Base-by-base conservation (phyloP, 805 yeast genomes). In the Zygosaccharomyces bailii region DNA sequence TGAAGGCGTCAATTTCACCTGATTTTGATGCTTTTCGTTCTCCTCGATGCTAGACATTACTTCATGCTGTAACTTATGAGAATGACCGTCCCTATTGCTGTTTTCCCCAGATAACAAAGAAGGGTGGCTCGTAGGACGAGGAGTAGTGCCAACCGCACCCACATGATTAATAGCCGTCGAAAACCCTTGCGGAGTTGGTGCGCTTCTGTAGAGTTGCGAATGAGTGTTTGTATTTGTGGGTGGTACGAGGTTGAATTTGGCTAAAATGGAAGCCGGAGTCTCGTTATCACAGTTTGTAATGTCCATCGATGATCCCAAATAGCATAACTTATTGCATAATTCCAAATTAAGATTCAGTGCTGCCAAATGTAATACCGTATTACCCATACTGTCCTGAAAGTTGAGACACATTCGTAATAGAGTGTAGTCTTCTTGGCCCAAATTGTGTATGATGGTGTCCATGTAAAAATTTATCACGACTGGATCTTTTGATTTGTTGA, bases 331-430 rank as follows among this genome's bases (percentile, higher is more conserved):
- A 37, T 61, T 59, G 46, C 63, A 65, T 7, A 65, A 46, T 17
- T 58, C 60, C 36, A 65, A 46, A 42, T 65, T 66, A 21, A 59
- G 43, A 37, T 66, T 66, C 19, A 61, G 44, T 4, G 70, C 78
- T 0, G 96, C 89, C 35, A 91, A 69, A 56, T 88, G 95, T 39
- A 89, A 67, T 5, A 95, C 87, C 0, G 96, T 87, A 54, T 89
- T 87, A 4, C 97, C 97, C 48, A 80, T 74, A 17, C 72, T 73
- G 63, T 93, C 98, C 58, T 79, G 86, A 54, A 82, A 89, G 57
- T 87, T 85, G 21, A 84, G 59, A 32, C 84, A 69, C 51, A 81
- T 76, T 39, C 76, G 75, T 34, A 82, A 72, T 39, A 80, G 55
- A 16, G 72, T 67, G 39, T 68, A 68, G 39, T 71, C 69, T 3